Evolutionary conservation across 164 flowering plant genomes (phyloP), one percentile per base, ranked within the genome.

Genomic region (Kingdonia uniflora): DNA sequence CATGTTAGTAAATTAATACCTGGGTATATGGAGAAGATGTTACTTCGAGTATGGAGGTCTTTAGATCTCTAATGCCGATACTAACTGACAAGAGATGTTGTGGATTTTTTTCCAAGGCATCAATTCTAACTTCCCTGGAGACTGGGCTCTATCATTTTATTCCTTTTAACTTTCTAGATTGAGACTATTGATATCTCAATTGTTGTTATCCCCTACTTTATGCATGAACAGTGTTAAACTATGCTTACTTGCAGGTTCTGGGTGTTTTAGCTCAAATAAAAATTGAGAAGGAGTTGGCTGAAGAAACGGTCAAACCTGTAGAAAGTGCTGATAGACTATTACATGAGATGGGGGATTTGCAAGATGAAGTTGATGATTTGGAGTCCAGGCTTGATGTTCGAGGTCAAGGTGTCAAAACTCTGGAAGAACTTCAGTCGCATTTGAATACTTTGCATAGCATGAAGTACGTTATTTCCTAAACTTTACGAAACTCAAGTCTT

Each of bases 201-300:
- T n/a, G n/a, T n/a, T n/a, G n/a, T n/a, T n/a, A n/a, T n/a, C n/a
- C n/a, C n/a, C n/a, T n/a, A 29, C 4, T 29, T 29, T 29, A 8
- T 29, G 8, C 35, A 4, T 29, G 35, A 29, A 29, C 8, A 29
- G 8, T 48, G n/a, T 19, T 23, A 39, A 11, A 22, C n/a, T n/a
- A 25, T 49, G 43, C 42, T 63, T 60, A 6, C 64, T 16, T 70
- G 33, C 75, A 92, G 99, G 85, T 92, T 46, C 57, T 86, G 23
- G 88, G 88, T 72, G 74, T 88, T 61, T 61, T 84, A 64, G 96
- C 87, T 52, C 96, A 86, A 62, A 54, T 80, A 42, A 82, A 81
- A 70, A 67, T 85, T 57, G 99, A 92, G 55, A 88, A 86, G 63
- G 89, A 77, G 42, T 65, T 74, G 22, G 75, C 77, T 52, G 91